Evolutionary conservation across 306 rosid species (phyloP), one percentile per base, ranked within the genome.

Genomic region (Glycine soja): DNA sequence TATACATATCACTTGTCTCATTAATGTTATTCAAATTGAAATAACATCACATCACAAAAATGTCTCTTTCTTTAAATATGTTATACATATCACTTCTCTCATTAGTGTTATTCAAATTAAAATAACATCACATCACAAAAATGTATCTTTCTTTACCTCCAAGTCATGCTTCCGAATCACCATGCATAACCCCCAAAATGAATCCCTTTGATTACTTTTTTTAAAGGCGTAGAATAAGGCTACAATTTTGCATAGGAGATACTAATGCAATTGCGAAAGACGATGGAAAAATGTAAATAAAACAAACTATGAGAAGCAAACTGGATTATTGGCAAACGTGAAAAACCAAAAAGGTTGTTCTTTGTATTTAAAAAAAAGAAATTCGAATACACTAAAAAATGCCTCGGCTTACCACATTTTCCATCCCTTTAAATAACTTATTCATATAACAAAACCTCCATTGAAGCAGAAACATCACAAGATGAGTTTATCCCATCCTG

Each of bases 391-490:
- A 75, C 2, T 38, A 13, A 72, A 82, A 56, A 70, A 63, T 75
- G 72, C 51, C 63, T 64, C 70, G 24, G 30, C 75, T 15, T 8
- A 47, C 82, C 64, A 40, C 76, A 70, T 30, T 64, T 76, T 50
- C 42, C 74, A 42, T 24, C 15, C 82, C 48, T 50, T 54, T 5
- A 3, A 45, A 69, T 4, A 42, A 43, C 67, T 81, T 81, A 66
- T 80, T 80, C 81, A 72, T 67, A 45, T 38, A 36, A 52, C 78
- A 51, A 76, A 76, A 76, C 18, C 81, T n/a, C 51, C 66, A 64
- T 16, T 43, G 70, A 83, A 72, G 47, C 61, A 81, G 51, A 67
- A 79, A 86, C 65, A 14, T 72, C 77, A 81, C 54, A 74, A n/a
- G 64, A 18, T 43, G 13, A 47, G 53, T 42, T 85, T 52, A 40